Base-by-base conservation (phyloP, 371 early-diverging fungal species). In the Cokeromyces recurvatus region DNA sequence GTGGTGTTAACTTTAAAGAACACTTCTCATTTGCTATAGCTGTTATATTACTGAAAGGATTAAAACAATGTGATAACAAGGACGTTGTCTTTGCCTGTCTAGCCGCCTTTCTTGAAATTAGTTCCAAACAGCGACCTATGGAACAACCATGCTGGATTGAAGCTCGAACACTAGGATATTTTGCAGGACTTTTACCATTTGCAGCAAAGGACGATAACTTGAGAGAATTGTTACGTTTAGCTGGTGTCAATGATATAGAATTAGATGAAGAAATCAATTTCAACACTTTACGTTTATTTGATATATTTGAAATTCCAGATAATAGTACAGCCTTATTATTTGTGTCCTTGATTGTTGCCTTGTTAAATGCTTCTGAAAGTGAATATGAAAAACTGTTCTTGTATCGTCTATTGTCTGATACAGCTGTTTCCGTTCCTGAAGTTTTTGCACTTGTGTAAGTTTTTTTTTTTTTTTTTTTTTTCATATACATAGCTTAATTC, bases 21-120 rank as follows among this genome's bases (percentile, higher is more conserved):
- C 87, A 93, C 59, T 93, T 95, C 50, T 81, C 92, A 20, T 91
- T 92, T 55, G 90, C 94, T 14, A 69, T 94, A 22, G 82, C 91
- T 0, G 82, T 84, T 23, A 78, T 84, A 7, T 57, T 95, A 31
- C 59, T 94, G 35, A 89, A 85, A 57, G 96, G 95, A 8, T 52
- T 94, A 45, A 84, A 86, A 55, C 81, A 89, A 46, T 79, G 83
- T 16, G 64, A 77, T 19, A 85, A 88, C 25, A 86, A 87, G 45
- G 80, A 82, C 10, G 70, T 77, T 11, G 86, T 94, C 0, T 79
- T 77, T 31, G 71, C 78, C 14, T 84, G 89, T 20, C 59, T 95
- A 24, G 74, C 74, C 14, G 72, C 81, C 4, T 78, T 91, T 38
- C 67, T 93, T 7, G 85, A 86, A 48, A 81, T 92, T 36, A 79